Conservation (phyloP, 2,329 filamentous ascomycete genomes). For the Alternaria sp. region DNA sequence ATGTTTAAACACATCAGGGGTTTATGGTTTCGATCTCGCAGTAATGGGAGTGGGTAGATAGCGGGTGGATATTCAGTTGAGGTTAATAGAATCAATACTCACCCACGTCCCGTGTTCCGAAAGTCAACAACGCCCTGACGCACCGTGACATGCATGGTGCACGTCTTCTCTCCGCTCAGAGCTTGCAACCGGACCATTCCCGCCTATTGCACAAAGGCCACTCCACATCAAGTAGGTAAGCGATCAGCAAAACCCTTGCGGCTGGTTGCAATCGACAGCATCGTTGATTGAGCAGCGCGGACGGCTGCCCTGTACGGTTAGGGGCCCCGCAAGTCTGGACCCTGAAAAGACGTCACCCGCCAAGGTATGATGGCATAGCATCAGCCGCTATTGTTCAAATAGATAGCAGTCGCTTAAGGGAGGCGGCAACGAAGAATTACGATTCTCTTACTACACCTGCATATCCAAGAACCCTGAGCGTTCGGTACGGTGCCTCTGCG, state of each 20-base stretch:
- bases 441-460: conserved; percentile 1
- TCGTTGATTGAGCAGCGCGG: conserved; percentile 13
- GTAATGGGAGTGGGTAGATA: background rate
- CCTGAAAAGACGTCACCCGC: conserved; percentile 25
- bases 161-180: background rate
- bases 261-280: conserved; percentile 11
- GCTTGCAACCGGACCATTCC: conserved; percentile 5
- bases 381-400: conserved; percentile 15
- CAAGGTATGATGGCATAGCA: conserved; percentile 26
- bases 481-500: background rate
- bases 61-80: background rate
- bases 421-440: conserved; percentile 6
- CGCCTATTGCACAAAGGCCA: conserved; percentile 6
- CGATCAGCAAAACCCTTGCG: conserved; percentile 10
- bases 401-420: conserved; percentile 8
- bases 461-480: background rate
- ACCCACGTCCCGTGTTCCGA: background rate
- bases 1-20: background rate
- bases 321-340: conserved; percentile 24
- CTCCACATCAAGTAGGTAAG: conserved; percentile 3
- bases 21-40: background rate
- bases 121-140: background rate
- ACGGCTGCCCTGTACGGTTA: conserved; percentile 11
- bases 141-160: conserved; percentile 10
- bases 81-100: background rate